phyloP scores from a whole-genome alignment of 108 stramenopile genomes.

The Nitzschia palea region DNA sequence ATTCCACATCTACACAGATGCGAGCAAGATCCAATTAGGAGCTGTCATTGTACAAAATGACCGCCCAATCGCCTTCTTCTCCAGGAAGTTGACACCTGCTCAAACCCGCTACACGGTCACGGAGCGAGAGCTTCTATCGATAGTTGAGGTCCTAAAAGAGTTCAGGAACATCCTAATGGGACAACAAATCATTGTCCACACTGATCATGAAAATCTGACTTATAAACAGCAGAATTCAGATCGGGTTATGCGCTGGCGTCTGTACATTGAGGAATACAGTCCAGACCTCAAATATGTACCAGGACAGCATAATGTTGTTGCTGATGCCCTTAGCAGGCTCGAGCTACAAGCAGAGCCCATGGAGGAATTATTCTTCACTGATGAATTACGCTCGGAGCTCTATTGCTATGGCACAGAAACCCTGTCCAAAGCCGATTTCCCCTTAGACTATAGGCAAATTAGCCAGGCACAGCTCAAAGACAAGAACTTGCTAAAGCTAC shows the following conservation, averaged over 20 bases:
- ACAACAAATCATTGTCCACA: constrained; percentile 28
- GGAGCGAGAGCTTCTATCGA: constrained; percentile 42
- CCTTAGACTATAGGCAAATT: too few relatives aligned
- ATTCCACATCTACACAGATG: constrained; percentile 39
- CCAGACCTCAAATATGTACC: constrained; percentile 13
- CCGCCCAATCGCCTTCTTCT: constrained; percentile 27
- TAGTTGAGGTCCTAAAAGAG: constrained; percentile 41
- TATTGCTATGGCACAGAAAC: too few relatives aligned
- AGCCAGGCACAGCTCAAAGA: too few relatives aligned
- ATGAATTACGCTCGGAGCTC: too few relatives aligned
- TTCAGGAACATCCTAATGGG: constrained; percentile 42
- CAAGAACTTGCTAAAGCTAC: too few relatives aligned
- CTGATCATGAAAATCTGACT: constrained; percentile 50
- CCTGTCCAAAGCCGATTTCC: too few relatives aligned
- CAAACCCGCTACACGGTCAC: constrained; percentile 39
- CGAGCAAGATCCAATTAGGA: constrained; percentile 33
- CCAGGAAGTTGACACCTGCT: constrained; percentile 28
- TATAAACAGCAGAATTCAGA: not conserved
- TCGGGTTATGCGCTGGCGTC: constrained; percentile 21
- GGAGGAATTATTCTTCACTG: too few relatives aligned
- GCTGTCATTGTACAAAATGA: constrained; percentile 30
- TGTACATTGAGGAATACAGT: constrained; percentile 32
- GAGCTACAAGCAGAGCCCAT: too few relatives aligned
- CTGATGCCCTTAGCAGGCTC: constrained; percentile 29
- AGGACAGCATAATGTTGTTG: constrained; percentile 23